These are phyloP conservation scores for Naganishia sp. DNA, from an alignment of 1,284 basidiomycete species.

Conservation along the genomic window DNA sequence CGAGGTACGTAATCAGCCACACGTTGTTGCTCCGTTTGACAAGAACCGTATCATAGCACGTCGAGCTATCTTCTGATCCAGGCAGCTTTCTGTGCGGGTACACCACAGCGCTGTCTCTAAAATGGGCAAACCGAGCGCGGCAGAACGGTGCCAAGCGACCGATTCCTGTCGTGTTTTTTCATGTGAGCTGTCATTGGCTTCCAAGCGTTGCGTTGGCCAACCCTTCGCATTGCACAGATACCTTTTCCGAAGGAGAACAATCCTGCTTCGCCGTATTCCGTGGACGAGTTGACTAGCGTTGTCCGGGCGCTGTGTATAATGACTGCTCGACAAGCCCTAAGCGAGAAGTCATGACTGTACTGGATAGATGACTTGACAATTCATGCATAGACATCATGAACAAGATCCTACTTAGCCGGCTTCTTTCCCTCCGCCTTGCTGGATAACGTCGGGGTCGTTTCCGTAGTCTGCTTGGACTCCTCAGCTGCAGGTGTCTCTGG, in stretches of 20 bases:
- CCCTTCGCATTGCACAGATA: neutral
- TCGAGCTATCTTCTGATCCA: conserved; percentile 18
- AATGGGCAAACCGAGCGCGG: neutral
- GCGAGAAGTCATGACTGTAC: neutral
- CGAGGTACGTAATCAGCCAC: neutral
- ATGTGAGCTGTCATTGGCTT: conserved; percentile 5
- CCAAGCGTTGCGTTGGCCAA: neutral
- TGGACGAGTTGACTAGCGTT: conserved; percentile 16
- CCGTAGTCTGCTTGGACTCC: neutral
- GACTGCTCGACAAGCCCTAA: conserved; percentile 5
- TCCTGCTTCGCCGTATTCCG: conserved; percentile 4
- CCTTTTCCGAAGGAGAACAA: neutral
- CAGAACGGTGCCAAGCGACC: neutral
- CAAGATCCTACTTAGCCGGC: neutral
- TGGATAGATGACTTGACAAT: no score
- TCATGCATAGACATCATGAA: neutral
- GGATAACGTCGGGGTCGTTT: neutral
- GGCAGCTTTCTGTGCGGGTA: conserved; percentile 18
- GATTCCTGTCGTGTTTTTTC: conserved; percentile 12
- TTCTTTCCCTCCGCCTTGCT: conserved; percentile 23
- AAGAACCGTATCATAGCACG: neutral
- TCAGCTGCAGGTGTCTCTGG: conserved; percentile 21
- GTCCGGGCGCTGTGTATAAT: conserved; percentile 9
- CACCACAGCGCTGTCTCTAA: conserved; percentile 12
- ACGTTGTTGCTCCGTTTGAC: neutral